Evolutionary conservation across 2,329 filamentous ascomycete species (phyloP).

Genomic region (Trichoderma sp.): DNA sequence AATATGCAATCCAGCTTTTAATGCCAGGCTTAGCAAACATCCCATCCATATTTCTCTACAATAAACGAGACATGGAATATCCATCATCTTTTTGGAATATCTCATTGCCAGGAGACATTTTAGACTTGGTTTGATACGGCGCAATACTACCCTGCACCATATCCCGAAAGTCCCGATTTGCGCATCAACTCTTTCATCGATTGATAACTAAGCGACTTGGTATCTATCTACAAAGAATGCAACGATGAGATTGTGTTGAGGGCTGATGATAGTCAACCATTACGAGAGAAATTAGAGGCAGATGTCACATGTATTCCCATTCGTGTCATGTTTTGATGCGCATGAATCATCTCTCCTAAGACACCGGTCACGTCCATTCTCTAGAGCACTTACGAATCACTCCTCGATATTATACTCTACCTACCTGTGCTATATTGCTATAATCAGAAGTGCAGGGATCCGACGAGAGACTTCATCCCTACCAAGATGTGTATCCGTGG

Average conservation of each 20-base stretch:
- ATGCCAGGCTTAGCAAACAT: background rate
- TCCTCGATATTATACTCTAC: no score
- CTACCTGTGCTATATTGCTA: background rate
- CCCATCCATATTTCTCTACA: background rate
- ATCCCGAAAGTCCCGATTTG: background rate
- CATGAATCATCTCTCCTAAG: background rate
- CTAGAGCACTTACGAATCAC: background rate
- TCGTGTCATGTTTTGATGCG: background rate
- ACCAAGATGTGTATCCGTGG: background rate
- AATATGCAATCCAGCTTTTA: background rate
- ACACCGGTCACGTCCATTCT: background rate
- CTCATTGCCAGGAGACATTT: background rate
- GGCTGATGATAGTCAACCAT: background rate
- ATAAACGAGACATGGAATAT: background rate
- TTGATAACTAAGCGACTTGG: rapidly evolving
- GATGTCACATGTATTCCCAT: background rate
- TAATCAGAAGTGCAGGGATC: background rate
- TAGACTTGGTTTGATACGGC: background rate
- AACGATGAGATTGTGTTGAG: rapidly evolving
- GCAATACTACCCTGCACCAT: background rate
- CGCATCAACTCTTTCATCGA: background rate
- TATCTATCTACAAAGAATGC: background rate
- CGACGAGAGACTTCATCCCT: no score
- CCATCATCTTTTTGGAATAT: background rate
- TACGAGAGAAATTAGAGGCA: background rate